Conservation (phyloP, 169 alveolate species). For the Plasmodium malariae region DNA sequence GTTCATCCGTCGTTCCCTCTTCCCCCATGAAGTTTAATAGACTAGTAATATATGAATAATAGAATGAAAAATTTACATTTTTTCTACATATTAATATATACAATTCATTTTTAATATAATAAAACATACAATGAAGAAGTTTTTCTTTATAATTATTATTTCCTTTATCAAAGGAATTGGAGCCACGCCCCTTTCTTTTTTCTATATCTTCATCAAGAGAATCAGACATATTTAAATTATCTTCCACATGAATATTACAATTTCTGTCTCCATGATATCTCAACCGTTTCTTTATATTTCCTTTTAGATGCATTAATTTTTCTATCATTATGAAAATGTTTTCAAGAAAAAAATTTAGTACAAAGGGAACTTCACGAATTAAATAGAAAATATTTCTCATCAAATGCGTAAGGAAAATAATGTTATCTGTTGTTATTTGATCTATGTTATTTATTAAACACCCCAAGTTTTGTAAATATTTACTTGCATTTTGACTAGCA, state of each 20-base stretch:
- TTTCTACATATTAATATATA: slow-evolving; percentile 42
- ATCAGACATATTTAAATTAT: neutral
- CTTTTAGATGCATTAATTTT: slow-evolving; percentile 14
- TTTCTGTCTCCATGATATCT: neutral
- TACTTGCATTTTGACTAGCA: neutral
- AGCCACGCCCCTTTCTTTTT: neutral
- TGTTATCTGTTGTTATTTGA: slow-evolving; percentile 34
- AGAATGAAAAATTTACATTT: slow-evolving; percentile 32
- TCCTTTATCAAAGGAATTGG: neutral
- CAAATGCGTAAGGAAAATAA: slow-evolving; percentile 45
- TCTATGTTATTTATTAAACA: slow-evolving; percentile 12
- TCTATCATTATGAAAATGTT: slow-evolving; percentile 22
- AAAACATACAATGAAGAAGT: slow-evolving; percentile 22
- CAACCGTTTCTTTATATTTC: neutral
- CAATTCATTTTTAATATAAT: slow-evolving; percentile 49
- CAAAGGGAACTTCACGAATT: slow-evolving; percentile 55
- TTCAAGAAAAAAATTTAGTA: slow-evolving; percentile 49
- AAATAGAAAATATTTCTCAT: slow-evolving; percentile 50
- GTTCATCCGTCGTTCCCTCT: slow-evolving; percentile 44
- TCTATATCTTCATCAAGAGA: neutral
- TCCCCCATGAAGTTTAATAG: slow-evolving; percentile 44
- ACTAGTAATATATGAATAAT: slow-evolving; percentile 40
- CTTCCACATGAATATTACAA: too few species aligned
- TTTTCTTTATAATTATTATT: slow-evolving; percentile 5
- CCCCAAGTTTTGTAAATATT: slow-evolving; percentile 3